A percentile compares a stretch with the other conserved stretches of the same genome.
phyloP scores from a whole-genome alignment of 2,329 filamentous ascomycete genomes.

The Penicillium corylophilum region DNA sequence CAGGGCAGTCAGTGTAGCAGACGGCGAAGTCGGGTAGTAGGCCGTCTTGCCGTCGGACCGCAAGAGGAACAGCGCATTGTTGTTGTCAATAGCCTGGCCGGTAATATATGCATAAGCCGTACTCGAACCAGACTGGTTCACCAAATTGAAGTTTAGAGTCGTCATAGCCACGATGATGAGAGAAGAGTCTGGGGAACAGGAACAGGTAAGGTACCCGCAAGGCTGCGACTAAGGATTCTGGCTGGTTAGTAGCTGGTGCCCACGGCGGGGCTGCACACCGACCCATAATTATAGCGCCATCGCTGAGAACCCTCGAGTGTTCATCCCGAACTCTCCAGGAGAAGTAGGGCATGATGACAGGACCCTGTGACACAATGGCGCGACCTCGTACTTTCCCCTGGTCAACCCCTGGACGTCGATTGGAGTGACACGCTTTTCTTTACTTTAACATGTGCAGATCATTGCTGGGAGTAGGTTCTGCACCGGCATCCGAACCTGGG shows the following conservation, averaged over 20 bases:
- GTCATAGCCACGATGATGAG: slow-evolving; percentile 13
- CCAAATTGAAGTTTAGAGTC: slow-evolving; percentile 61
- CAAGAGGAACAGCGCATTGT: slow-evolving; percentile 62
- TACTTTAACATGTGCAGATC: slow-evolving; percentile 8
- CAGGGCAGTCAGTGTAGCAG: slow-evolving; percentile 51
- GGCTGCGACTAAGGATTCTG: background rate
- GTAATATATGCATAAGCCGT: slow-evolving; percentile 70
- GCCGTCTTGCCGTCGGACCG: slow-evolving; percentile 64
- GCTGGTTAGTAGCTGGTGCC: background rate
- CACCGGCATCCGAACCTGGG: background rate
- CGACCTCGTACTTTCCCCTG: slow-evolving; percentile 1
- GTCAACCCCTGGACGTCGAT: slow-evolving; percentile 1
- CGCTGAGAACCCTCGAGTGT: background rate
- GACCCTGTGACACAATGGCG: slow-evolving; percentile 21
- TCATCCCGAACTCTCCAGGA: background rate
- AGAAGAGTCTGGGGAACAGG: background rate
- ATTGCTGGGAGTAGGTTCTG: slow-evolving; percentile 1
- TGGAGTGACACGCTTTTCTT: background rate
- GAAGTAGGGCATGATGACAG: slow-evolving; percentile 21
- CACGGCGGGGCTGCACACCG: background rate
- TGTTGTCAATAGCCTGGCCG: slow-evolving; percentile 61
- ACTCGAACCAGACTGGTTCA: slow-evolving; percentile 63
- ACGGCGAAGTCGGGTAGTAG: slow-evolving; percentile 64
- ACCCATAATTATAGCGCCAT: slow-evolving; percentile 15
- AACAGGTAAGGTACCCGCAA: background rate